Evolutionary conservation across 345 rosid genomes (phyloP).

Genomic region (Hibiscus tridactylites): DNA sequence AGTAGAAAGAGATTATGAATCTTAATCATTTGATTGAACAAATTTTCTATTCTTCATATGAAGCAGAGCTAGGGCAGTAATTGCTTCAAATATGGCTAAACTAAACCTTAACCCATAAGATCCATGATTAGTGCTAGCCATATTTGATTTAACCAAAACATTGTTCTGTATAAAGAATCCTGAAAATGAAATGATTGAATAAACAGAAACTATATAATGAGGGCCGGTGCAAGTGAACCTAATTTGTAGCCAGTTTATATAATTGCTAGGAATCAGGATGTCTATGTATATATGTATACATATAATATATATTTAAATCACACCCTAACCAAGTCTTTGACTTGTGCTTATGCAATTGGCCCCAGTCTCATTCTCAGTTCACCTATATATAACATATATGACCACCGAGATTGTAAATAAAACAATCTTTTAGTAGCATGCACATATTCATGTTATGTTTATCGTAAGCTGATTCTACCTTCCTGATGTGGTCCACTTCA

Average conservation of each 20-base stretch:
- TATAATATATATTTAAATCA: not conserved
- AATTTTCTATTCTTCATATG: not conserved
- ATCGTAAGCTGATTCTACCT: conserved; percentile 27
- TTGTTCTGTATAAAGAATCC: not conserved
- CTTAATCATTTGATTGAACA: not conserved
- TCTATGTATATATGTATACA: not conserved
- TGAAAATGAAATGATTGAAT: not conserved
- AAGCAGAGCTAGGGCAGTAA: not conserved
- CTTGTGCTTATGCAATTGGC: not conserved
- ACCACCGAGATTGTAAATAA: not conserved
- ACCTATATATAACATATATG: not conserved
- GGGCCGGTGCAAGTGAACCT: not conserved
- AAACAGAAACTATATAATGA: not conserved
- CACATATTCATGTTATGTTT: not conserved
- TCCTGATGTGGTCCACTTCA: conserved; percentile 35
- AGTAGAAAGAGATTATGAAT: not conserved
- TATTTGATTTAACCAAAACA: not conserved
- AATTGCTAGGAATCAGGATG: not conserved
- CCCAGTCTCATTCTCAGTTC: not conserved
- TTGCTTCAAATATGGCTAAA: not conserved
- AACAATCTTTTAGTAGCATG: not conserved
- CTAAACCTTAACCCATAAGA: not conserved
- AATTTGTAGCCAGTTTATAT: not conserved
- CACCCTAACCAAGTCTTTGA: not conserved
- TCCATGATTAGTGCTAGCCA: not conserved